phyloP scores from a whole-genome alignment of 768 basidiomycete species.

The Antrodiella citrinella region DNA sequence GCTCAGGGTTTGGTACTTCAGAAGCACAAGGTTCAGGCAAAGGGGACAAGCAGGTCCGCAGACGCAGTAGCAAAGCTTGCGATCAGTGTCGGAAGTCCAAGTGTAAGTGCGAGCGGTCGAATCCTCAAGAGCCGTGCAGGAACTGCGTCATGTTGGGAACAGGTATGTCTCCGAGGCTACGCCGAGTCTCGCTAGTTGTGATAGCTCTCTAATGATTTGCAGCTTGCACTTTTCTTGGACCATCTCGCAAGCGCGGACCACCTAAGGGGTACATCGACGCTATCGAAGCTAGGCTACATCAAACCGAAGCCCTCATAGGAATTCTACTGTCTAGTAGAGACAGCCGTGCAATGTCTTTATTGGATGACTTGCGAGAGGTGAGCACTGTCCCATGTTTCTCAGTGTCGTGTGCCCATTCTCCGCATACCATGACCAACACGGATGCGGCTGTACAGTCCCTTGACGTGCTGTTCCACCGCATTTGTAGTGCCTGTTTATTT shows the following conservation, averaged over 20 bases:
- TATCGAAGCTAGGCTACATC: constrained; percentile 84
- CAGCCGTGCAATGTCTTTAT: constrained; percentile 27
- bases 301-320: constrained; percentile 84
- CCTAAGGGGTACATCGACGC: constrained; percentile 96
- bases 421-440: too few relatives aligned
- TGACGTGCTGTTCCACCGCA: too few relatives aligned
- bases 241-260: constrained; percentile 76
- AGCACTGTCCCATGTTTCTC: too few relatives aligned
- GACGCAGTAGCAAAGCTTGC: constrained; percentile 81
- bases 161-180: constrained; percentile 44
- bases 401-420: background rate
- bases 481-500: constrained; percentile 1
- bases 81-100: constrained; percentile 76
- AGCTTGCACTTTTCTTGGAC: constrained; percentile 76
- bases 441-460: too few relatives aligned
- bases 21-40: constrained; percentile 10
- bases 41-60: constrained; percentile 50
- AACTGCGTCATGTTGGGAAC: constrained; percentile 69
- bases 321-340: constrained; percentile 53
- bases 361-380: constrained; percentile 31
- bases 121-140: constrained; percentile 58
- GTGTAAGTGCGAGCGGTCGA: constrained; percentile 72
- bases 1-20: constrained; percentile 13
- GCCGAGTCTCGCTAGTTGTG: constrained; percentile 1
- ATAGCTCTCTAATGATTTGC: too few relatives aligned